Base-by-base conservation (phyloP, 73 alveolate species). In the Paramecium pentaurelia region DNA sequence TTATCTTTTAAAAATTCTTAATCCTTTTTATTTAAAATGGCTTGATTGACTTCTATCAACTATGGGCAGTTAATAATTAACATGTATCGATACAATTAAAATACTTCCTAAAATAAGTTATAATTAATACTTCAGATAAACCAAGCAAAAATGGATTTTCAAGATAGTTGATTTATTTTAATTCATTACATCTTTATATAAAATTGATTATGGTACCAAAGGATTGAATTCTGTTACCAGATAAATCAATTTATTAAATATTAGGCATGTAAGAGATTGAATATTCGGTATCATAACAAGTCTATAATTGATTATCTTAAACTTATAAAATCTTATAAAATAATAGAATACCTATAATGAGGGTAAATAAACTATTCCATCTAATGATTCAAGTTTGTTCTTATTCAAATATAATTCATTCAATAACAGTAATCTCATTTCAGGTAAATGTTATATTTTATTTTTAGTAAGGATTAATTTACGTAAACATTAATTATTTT, bases 321-420 rank as follows among this genome's bases (percentile, higher is more conserved):
- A 49, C 91, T 27, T 80, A 10, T 27, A 80, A 36, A 22, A 80
- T 45, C 58, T 80, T 64, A 32, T 64, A 64, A 34, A 64, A 64
- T 32, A 64, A 32, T 11, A 64, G 42, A 32, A 64, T 64, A 64
- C 84, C 9, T 64, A 28, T 22, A 80, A 49, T 44, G 45, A 38
- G 22, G 91, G 91, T 47, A 80, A 27, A 16, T 80, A 80, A 10
- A 80, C 30, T 9, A 80, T 40, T 45, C 91, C 91, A 80, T 80
- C 58, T 3, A 80, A 32, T 18, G 91, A 45, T 49, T 80, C 91
- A 8, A 80, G 58, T 49, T 80, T 80, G 30, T 80, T 80, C 20
- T 80, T 80, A 47, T 80, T 80, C 27, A 80, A 4, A 47, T 80
- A 47, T 25, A 80, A 47, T 22, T 80, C 91, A 42, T 44, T 27